phyloP scores from a whole-genome alignment of 805 yeast species.

The Jamesozyma jinghongensis region DNA sequence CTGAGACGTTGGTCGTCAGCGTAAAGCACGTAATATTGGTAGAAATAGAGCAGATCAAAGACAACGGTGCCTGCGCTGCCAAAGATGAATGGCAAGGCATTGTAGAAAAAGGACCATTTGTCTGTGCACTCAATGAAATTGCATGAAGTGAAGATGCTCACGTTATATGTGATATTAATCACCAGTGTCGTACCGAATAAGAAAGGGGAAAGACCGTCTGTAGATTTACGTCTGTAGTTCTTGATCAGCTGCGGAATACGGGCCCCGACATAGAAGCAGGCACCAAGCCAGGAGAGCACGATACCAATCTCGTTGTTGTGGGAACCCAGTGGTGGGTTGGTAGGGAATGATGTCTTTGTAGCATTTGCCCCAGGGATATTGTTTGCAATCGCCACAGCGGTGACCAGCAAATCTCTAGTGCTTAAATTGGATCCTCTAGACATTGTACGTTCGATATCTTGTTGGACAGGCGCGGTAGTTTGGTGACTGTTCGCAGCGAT shows the following conservation, averaged over 20 bases:
- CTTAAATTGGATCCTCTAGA: constrained; percentile 5
- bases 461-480: background rate
- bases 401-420: constrained; percentile 14
- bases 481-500: background rate
- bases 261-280: constrained; percentile 63
- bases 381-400: constrained; percentile 22
- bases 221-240: constrained; percentile 70
- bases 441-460: constrained; percentile 2
- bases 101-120: constrained; percentile 42
- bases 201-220: constrained; percentile 76
- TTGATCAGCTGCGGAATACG: constrained; percentile 78
- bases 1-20: constrained; percentile 24
- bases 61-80: constrained; percentile 81
- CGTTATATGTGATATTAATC: constrained; percentile 70
- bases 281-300: constrained; percentile 69
- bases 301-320: constrained; percentile 31
- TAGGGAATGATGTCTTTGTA: background rate
- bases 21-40: constrained; percentile 39
- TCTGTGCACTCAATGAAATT: constrained; percentile 35
- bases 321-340: background rate
- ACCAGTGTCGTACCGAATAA: constrained; percentile 68
- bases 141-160: constrained; percentile 63
- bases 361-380: constrained; percentile 6
- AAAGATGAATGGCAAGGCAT: constrained; percentile 71
- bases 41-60: constrained; percentile 65